Evolutionary conservation across 2,329 filamentous ascomycete genomes (phyloP).

Genomic region (Fusarium metavorans): DNA sequence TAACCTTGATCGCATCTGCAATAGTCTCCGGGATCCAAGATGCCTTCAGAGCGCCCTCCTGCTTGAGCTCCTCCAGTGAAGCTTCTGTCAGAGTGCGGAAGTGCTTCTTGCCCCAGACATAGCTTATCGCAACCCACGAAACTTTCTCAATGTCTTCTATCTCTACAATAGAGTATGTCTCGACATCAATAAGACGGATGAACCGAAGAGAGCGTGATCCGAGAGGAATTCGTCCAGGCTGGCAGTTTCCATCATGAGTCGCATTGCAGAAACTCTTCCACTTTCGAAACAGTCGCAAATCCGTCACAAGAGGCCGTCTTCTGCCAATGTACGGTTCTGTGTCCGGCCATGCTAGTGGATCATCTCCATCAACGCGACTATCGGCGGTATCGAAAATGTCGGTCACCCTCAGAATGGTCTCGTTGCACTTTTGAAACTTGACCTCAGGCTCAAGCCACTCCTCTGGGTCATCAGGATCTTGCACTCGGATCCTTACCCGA

Average conservation of each 20-base stretch:
- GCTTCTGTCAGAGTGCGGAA: background rate
- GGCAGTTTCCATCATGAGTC: background rate
- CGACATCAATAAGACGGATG: background rate
- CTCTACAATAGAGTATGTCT: background rate
- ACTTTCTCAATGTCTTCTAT: background rate
- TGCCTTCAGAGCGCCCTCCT: background rate
- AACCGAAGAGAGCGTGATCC: background rate
- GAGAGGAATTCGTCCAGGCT: background rate
- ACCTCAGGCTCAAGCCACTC: background rate
- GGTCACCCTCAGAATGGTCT: background rate
- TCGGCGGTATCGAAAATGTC: background rate
- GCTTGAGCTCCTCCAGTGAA: background rate
- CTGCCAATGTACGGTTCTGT: background rate
- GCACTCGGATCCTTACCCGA: background rate
- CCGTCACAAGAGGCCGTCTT: background rate
- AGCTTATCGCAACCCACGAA: background rate
- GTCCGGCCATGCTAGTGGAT: background rate
- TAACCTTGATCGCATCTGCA: background rate
- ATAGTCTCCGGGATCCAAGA: background rate
- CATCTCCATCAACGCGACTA: accelerated
- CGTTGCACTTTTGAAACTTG: background rate
- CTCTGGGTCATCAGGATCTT: background rate
- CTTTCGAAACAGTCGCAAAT: background rate
- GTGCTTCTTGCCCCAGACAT: background rate
- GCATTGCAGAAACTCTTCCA: background rate